These are phyloP conservation scores for Cystobasidium sp. DNA, from an alignment of 1,284 basidiomycete species.

Conservation along the genomic window DNA sequence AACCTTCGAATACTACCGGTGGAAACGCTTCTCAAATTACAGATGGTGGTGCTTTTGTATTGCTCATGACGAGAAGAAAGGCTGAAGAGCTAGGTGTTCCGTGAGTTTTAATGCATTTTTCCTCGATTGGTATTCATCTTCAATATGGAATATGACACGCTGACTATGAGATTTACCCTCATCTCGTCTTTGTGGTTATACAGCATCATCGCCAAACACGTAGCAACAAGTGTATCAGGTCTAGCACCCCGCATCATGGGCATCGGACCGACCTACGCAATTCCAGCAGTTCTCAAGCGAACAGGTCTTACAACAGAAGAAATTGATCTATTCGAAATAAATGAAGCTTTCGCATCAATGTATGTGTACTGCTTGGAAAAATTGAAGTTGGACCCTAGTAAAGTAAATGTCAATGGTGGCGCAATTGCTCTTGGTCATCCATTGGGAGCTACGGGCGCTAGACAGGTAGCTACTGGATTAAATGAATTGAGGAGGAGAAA, in stretches of 20 bases:
- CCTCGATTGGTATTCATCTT: too few species aligned
- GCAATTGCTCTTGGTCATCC: slow-evolving; percentile 60
- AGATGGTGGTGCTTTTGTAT: slow-evolving; percentile 81
- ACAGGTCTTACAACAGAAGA: slow-evolving; percentile 70
- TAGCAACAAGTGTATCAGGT: slow-evolving; percentile 75
- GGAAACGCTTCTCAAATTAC: slow-evolving; percentile 83
- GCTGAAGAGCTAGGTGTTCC: slow-evolving; percentile 76
- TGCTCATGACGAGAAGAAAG: slow-evolving; percentile 81
- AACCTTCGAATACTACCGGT: slow-evolving; percentile 73
- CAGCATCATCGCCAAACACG: slow-evolving; percentile 73
- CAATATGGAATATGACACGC: too few species aligned
- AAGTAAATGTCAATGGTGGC: slow-evolving; percentile 66
- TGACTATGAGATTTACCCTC: too few species aligned
- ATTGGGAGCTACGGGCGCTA: slow-evolving; percentile 68
- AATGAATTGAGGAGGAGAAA: slow-evolving; percentile 76
- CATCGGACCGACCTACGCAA: slow-evolving; percentile 72
- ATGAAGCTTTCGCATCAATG: slow-evolving; percentile 90
- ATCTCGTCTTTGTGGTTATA: not conserved
- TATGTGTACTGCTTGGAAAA: slow-evolving; percentile 78
- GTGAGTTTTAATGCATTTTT: slow-evolving; percentile 6
- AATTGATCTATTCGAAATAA: slow-evolving; percentile 82
- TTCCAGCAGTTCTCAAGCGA: slow-evolving; percentile 69
- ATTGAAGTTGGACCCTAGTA: slow-evolving; percentile 73
- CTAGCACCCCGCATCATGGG: slow-evolving; percentile 64
- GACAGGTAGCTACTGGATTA: slow-evolving; percentile 78